These are phyloP conservation scores for Lagenaria siceraria DNA, from an alignment of 306 rosid species.

Conservation along the genomic window DNA sequence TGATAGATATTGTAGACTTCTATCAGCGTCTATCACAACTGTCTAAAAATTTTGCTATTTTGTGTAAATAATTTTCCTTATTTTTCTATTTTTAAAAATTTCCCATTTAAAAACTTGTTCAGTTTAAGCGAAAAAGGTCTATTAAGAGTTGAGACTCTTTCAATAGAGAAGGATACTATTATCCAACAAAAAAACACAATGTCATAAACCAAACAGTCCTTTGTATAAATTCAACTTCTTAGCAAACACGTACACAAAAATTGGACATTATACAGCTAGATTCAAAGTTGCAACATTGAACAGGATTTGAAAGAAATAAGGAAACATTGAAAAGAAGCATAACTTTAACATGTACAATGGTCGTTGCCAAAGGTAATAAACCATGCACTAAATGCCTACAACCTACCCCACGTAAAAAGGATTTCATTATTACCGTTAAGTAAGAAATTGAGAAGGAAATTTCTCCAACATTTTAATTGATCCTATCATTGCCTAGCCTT, in stretches of 20 bases:
- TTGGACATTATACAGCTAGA: neutral
- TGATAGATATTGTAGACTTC: no score
- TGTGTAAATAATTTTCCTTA: no score
- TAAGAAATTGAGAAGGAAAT: neutral
- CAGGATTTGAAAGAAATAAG: neutral
- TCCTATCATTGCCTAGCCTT: neutral
- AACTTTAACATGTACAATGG: neutral
- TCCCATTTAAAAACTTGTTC: no score
- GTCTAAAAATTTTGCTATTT: no score
- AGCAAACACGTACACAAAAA: neutral
- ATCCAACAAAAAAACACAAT: neutral
- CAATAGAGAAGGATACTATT: neutral
- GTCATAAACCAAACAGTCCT: neutral
- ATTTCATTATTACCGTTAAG: neutral
- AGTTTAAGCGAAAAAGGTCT: neutral
- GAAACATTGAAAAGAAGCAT: neutral
- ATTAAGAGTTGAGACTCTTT: neutral
- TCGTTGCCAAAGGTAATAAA: neutral
- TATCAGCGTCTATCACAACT: no score
- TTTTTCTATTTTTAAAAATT: no score
- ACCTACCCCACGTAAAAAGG: neutral
- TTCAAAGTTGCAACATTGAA: neutral
- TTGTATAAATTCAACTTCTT: neutral
- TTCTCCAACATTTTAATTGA: neutral
- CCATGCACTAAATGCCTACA: neutral